These are phyloP conservation scores for Leishmania tropica DNA, from an alignment of 208 protist genomes.

Conservation along the genomic window DNA sequence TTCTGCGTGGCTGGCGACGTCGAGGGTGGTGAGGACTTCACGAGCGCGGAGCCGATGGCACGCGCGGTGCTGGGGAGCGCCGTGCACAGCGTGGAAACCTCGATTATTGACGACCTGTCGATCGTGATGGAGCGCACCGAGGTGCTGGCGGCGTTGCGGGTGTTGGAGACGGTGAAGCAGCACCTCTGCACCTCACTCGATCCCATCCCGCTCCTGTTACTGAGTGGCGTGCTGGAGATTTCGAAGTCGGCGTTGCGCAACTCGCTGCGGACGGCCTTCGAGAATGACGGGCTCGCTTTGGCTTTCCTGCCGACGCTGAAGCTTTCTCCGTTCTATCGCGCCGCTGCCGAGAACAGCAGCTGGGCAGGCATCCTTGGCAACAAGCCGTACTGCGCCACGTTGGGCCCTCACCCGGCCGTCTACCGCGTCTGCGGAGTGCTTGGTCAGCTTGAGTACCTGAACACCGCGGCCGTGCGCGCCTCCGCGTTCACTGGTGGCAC, in stretches of 20 bases:
- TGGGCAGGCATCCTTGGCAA: conserved; percentile 38
- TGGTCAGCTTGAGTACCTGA: conserved; percentile 70
- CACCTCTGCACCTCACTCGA: conserved; percentile 77
- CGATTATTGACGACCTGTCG: conserved; percentile 47
- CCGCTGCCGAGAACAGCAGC: conserved; percentile 13
- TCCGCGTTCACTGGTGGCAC: conserved; percentile 35
- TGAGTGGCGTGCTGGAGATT: conserved; percentile 81
- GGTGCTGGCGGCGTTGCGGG: conserved; percentile 66
- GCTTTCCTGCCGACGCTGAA: conserved; percentile 46
- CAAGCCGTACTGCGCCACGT: conserved; percentile 49
- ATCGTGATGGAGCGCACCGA: conserved; percentile 58
- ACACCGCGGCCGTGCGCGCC: conserved; percentile 50
- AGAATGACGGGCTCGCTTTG: conserved; percentile 61
- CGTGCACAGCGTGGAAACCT: conserved; percentile 38
- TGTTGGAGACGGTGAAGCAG: conserved; percentile 75
- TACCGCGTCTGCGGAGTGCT: conserved; percentile 52
- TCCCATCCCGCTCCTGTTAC: conserved; percentile 81
- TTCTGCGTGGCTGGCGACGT: conserved; percentile 60
- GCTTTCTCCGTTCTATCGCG: conserved; percentile 46
- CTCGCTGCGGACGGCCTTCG: conserved; percentile 51
- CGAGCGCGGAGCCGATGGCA: conserved; percentile 55
- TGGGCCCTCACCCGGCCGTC: conserved; percentile 65
- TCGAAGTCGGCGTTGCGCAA: conserved; percentile 59
- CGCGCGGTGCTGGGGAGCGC: conserved; percentile 53
- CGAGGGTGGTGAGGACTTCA: conserved; percentile 56